Evolutionary conservation across 2,329 filamentous ascomycete species (phyloP).

Genomic region (Ceratocystis cacaofunesta): DNA sequence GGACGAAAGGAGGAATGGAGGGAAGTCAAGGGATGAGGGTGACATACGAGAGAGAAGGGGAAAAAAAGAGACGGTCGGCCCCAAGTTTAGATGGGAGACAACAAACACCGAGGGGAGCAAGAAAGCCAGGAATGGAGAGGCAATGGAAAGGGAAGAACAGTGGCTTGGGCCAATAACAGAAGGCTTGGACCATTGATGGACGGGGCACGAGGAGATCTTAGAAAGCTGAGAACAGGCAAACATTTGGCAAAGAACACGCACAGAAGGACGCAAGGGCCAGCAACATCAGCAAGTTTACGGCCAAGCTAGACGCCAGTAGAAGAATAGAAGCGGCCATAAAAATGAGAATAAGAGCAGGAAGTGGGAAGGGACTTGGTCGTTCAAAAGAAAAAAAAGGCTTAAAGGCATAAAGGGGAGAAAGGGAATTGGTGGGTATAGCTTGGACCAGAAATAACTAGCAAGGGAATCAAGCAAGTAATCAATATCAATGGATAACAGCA

Average conservation of each 20-base stretch:
- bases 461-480: neutral
- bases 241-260: slow-evolving; percentile 1
- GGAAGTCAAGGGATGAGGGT: neutral
- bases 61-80: neutral
- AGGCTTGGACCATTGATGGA: neutral
- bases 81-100: neutral
- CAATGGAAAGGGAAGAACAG: neutral
- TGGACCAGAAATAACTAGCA: neutral
- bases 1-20: neutral
- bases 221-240: neutral
- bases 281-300: neutral
- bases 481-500: neutral
- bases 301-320: neutral
- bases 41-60: neutral
- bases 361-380: neutral
- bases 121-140: neutral
- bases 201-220: neutral
- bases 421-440: neutral
- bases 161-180: neutral
- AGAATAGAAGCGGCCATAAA: neutral
- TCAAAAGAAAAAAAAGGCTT: neutral
- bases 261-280: neutral
- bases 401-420: neutral
- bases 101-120: neutral
- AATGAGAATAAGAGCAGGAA: neutral